Base-by-base conservation (phyloP, 139 green algal species). In the Raphidocelis subcapitata region DNA sequence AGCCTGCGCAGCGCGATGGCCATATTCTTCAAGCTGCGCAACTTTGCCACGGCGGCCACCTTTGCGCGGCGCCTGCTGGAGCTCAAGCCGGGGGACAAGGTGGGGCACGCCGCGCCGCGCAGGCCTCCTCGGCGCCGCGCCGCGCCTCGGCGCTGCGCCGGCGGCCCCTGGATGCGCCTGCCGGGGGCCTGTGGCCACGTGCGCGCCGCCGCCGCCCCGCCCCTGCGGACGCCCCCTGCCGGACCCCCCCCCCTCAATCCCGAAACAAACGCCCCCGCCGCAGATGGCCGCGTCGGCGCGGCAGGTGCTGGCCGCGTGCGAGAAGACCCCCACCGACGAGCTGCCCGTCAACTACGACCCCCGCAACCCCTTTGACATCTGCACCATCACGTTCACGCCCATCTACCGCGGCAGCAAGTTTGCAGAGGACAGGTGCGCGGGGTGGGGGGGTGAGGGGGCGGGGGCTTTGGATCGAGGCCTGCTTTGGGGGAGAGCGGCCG, bases 361-460 rank as follows among this genome's bases (percentile, higher is more conserved):
- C 8, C 92, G 95, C 70, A 99, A 99, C 82, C 96, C 96, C 49
- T 99, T 99, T 64, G 96, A 98, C 80, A 80, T 98, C 55, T 98
- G 95, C 85, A 88, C 85, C 57, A 46, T 92, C 54, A 98, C 94
- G 28, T 95, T 97, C 79, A 92, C 89, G 21, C 96, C 96, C 70
- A 97, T 99, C 77, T 99, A 99, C 90, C 82, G 70, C 20, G 70
- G 70, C 60, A 64, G 44, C 60, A 77, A 77, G 46, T 77, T 56
- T 44, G 70, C 69, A 33, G 70, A 77, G 70, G 70, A 77, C 61
- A 37, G 49, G 41, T 49, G 41, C 8, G 41, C 8, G 41, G 8
- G 41, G 41, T 49, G 41, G 41, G 41, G 41, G 41, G 41, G 41
- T 49, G 41, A 20, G 41, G 41, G 41, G 41, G 8, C 8, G 12